Evolutionary conservation across 164 flowering plant species (phyloP).

Genomic region (Litsea cubeba): DNA sequence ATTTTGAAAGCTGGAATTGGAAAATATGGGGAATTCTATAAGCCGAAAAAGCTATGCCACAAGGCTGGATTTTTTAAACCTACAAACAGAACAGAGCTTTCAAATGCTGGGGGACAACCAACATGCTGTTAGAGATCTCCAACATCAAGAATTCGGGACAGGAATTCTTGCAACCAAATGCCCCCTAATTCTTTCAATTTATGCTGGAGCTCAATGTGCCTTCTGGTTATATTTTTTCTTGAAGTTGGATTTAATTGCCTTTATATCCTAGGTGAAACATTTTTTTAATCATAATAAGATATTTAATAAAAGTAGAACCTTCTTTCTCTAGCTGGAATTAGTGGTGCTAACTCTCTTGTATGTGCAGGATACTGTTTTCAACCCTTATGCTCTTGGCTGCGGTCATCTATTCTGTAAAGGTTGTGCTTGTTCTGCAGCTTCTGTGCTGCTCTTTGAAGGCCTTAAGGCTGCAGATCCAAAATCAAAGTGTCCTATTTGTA

Average conservation of each 20-base stretch:
- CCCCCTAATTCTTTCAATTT: neutral
- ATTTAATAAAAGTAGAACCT: too few relatives aligned
- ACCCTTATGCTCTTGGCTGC: constrained; percentile 85
- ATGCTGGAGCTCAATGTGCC: neutral
- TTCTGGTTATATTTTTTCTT: constrained; percentile 2
- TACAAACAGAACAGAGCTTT: too few relatives aligned
- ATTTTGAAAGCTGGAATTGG: too few relatives aligned
- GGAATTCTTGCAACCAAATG: too few relatives aligned
- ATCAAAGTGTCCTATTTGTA: constrained; percentile 76
- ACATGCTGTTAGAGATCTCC: too few relatives aligned
- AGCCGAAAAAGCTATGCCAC: too few relatives aligned
- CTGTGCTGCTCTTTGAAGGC: constrained; percentile 64
- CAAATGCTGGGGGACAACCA: too few relatives aligned
- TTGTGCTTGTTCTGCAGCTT: constrained; percentile 83
- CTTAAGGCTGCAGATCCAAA: constrained; percentile 52
- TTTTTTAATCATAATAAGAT: neutral
- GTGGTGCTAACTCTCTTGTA: neutral
- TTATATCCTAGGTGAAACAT: too few relatives aligned
- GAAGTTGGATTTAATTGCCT: neutral
- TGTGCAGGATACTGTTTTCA: constrained; percentile 62
- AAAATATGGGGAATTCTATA: too few relatives aligned
- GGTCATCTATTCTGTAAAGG: constrained; percentile 86
- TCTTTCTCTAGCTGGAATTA: neutral
- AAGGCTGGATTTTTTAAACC: too few relatives aligned
- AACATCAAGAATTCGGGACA: too few relatives aligned